These are phyloP conservation scores for Chenopodium formosanum DNA, from an alignment of 148 eudicot species.

Conservation along the genomic window DNA sequence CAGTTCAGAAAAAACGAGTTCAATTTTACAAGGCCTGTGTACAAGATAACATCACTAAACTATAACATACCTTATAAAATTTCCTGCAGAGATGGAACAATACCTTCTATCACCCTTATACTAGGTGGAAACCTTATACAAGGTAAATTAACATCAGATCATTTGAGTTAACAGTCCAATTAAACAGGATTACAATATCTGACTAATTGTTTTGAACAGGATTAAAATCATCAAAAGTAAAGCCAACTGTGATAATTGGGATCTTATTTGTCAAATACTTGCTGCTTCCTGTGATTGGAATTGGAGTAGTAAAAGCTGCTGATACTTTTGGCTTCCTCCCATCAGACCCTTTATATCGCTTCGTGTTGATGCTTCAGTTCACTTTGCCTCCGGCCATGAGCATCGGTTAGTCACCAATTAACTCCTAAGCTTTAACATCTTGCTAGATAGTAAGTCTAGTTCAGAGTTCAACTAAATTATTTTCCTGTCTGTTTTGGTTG, in stretches of 20 bases:
- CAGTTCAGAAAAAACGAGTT: too few species aligned
- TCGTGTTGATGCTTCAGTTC: conserved; percentile 76
- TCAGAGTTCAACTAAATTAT: neutral
- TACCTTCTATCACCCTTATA: conserved; percentile 80
- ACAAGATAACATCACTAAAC: too few species aligned
- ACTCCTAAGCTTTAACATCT: neutral
- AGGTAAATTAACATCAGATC: conserved; percentile 40
- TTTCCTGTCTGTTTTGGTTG: neutral
- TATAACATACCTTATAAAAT: neutral
- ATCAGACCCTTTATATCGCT: conserved; percentile 64
- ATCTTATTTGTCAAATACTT: conserved; percentile 57
- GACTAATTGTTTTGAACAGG: conserved; percentile 44
- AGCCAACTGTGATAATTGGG: conserved; percentile 35
- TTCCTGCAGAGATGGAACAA: conserved; percentile 54
- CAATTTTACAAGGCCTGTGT: too few species aligned
- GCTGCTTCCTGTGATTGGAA: conserved; percentile 63
- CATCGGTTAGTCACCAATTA: conserved; percentile 38
- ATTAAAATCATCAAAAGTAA: conserved; percentile 41
- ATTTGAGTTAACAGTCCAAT: neutral
- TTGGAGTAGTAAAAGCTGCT: conserved; percentile 70
- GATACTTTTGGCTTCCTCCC: conserved; percentile 64
- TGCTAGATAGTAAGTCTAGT: neutral
- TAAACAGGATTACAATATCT: neutral
- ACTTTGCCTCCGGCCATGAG: conserved; percentile 91
- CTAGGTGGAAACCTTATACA: conserved; percentile 77